Conservation (phyloP, 768 basidiomycete genomes). For the Suillus cothurnatus region DNA sequence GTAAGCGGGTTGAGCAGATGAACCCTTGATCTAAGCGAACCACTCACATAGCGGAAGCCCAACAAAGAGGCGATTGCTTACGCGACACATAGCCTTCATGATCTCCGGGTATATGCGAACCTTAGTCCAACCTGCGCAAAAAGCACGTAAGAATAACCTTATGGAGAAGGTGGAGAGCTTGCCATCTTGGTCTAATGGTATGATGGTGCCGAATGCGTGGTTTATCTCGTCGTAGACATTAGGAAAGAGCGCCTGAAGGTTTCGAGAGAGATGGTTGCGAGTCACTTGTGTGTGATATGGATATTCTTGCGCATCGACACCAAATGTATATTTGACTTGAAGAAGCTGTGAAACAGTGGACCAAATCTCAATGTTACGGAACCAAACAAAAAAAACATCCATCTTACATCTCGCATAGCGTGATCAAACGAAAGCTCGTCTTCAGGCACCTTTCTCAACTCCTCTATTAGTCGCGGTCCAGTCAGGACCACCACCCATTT, state of each 20-base stretch:
- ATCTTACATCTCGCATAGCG: slow-evolving; percentile 41
- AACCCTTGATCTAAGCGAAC: not conserved
- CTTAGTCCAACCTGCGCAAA: slow-evolving; percentile 31
- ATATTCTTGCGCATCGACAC: slow-evolving; percentile 33
- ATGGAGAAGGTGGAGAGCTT: slow-evolving; percentile 13
- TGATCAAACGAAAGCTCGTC: slow-evolving; percentile 45
- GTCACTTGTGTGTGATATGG: slow-evolving; percentile 40
- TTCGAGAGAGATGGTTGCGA: slow-evolving; percentile 35
- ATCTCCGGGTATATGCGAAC: slow-evolving; percentile 30
- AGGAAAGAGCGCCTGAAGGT: slow-evolving; percentile 35
- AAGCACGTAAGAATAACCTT: slow-evolving; percentile 13
- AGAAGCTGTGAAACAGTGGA: slow-evolving; percentile 31
- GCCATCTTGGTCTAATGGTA: slow-evolving; percentile 26
- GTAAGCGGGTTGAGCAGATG: slow-evolving; percentile 12
- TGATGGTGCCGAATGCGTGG: slow-evolving; percentile 30
- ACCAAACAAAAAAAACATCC: slow-evolving; percentile 1
- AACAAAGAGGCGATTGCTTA: slow-evolving; percentile 44
- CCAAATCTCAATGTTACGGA: slow-evolving; percentile 12
- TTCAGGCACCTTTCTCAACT: slow-evolving; percentile 51
- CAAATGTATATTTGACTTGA: slow-evolving; percentile 41
- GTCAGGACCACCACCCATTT: slow-evolving; percentile 50
- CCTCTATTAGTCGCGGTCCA: slow-evolving; percentile 47
- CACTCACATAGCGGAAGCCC: slow-evolving; percentile 40
- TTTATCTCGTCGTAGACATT: slow-evolving; percentile 37
- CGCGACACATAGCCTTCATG: slow-evolving; percentile 37